Evolutionary conservation across 129 eudicot genomes (phyloP), one percentile per base, ranked within the genome.

Genomic region (Sambucus nigra): DNA sequence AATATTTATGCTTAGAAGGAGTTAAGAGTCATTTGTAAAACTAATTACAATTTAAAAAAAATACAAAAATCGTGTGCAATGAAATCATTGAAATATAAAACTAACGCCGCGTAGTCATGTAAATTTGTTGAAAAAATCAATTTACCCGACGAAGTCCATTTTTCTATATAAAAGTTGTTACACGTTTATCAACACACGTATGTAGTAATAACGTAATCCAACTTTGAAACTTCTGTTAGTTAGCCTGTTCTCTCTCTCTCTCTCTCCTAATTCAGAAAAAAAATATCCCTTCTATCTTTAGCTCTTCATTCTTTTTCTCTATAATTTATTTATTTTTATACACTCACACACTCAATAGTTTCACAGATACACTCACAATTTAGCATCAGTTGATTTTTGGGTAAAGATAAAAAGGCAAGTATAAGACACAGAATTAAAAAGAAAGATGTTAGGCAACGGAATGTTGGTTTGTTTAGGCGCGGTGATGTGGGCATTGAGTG

Each of bases 401-500:
- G 28, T 54, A 29, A 44, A 53, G 11, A 20, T 31, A 45, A 54
- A 65, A 46, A 42, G 46, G 57, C 62, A 12, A 48, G 22, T 31
- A 31, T 31, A 31, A 10, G n/a, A n/a, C n/a, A n/a, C n/a, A n/a
- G n/a, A n/a, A n/a, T n/a, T n/a, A 39, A 33, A 39, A 31, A 24
- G 18, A 25, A 3, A 25, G 33, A 24, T 17, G 50, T 7, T n/a
- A 45, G 42, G 13, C 42, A 35, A 35, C 42, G 13, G 9, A 35
- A 35, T 35, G 42, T 15, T 15, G 42, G 6, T 35, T 15, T 15
- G 1, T 45, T 25, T 59, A 57, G 28, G 47, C 53, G 65, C 66
- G 47, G 41, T 57, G 14, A 3, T 66, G 18, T 24, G 55, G 55
- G 59, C 53, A 4, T 35, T 35, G 74, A 63, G 52, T 25, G 77